Evolutionary conservation across 2,329 filamentous ascomycete genomes (phyloP).

Genomic region (Botrytis medusae): DNA sequence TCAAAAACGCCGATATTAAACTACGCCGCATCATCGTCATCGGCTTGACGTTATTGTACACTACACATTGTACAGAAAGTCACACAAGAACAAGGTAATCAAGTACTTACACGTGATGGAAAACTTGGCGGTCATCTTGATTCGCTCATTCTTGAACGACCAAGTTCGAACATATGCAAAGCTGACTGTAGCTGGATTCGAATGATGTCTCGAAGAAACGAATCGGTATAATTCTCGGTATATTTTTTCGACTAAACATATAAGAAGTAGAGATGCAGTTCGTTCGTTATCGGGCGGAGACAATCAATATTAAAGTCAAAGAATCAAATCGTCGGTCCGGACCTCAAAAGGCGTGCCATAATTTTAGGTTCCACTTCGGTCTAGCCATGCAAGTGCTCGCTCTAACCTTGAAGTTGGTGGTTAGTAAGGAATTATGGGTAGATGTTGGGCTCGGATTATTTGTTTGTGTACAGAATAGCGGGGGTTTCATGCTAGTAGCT

Average conservation of each 20-base stretch:
- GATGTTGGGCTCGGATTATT: not conserved
- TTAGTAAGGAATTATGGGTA: not conserved
- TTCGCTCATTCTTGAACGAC: not conserved
- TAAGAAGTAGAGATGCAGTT: not conserved
- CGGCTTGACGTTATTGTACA: not conserved
- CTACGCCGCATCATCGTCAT: not conserved
- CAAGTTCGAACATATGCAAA: not conserved
- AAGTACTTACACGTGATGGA: not conserved
- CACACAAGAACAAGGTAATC: not conserved
- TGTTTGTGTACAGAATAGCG: not conserved
- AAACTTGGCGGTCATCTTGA: not conserved
- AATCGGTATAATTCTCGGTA: not conserved
- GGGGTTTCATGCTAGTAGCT: not conserved
- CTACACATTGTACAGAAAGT: not conserved
- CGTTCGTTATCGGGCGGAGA: not conserved
- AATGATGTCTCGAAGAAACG: not conserved
- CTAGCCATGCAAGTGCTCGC: not conserved
- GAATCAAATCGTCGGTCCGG: not conserved
- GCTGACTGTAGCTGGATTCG: not conserved
- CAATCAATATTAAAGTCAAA: not conserved
- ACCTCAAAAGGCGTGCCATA: not conserved
- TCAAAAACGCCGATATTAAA: not conserved
- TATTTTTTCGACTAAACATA: not conserved
- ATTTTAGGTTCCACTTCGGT: constrained; percentile 1
- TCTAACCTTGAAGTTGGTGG: not conserved